Evolutionary conservation across 2,329 filamentous ascomycete genomes (phyloP).

Genomic region (Aspergillus neotritici): DNA sequence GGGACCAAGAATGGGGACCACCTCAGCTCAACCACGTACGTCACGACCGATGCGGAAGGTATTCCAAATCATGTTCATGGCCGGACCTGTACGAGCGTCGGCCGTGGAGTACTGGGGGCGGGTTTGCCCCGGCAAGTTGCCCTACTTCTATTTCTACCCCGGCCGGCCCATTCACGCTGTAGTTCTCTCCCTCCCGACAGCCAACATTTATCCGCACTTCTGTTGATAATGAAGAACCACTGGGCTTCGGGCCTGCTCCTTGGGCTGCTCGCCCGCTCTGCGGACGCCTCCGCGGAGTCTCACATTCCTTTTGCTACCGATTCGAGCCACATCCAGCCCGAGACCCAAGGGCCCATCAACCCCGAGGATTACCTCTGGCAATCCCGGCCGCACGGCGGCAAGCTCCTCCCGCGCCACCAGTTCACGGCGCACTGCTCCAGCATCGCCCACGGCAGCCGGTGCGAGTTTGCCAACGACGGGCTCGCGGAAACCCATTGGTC

Average conservation of each 20-base stretch:
- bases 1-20: too few species aligned
- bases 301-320: background rate
- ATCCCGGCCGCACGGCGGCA: background rate
- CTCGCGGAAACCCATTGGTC: constrained; percentile 11
- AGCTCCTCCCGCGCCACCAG: background rate
- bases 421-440: constrained; percentile 4
- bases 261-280: constrained; percentile 7
- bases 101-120: too few species aligned
- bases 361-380: background rate
- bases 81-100: too few species aligned
- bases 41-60: too few species aligned
- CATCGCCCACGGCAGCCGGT: constrained; percentile 1
- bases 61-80: too few species aligned
- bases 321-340: background rate
- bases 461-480: constrained; percentile 13
- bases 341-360: background rate
- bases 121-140: too few species aligned
- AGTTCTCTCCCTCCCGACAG: background rate
- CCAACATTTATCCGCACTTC: constrained; percentile 4
- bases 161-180: too few species aligned
- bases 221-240: constrained; percentile 7
- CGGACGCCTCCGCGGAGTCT: constrained; percentile 6
- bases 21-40: too few species aligned
- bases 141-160: too few species aligned
- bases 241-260: constrained; percentile 8